Conservation (phyloP, 495 filamentous ascomycete genomes). For the Neohortaea acidophila region DNA sequence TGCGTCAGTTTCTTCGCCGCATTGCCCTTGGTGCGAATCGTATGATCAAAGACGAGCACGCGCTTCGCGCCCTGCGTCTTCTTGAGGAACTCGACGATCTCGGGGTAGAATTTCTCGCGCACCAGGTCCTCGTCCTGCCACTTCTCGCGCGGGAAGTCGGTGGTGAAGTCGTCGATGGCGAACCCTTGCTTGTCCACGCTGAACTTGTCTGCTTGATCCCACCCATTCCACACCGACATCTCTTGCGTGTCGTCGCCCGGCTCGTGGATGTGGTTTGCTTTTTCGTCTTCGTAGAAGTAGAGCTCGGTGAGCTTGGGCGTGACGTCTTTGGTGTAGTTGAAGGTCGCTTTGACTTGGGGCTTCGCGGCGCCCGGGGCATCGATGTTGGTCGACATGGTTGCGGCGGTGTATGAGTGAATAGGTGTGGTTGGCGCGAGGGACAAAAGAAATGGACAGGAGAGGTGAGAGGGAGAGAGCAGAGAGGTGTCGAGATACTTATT, state of each 20-base stretch:
- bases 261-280: conserved; percentile 19
- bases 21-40: conserved; percentile 24
- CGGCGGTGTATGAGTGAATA: too few relatives aligned
- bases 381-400: too few relatives aligned
- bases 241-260: conserved; percentile 24
- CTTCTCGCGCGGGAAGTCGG: conserved; percentile 5
- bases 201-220: conserved; percentile 18
- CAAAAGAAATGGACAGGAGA: too few relatives aligned
- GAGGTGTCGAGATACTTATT: too few relatives aligned
- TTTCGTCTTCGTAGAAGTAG: conserved; percentile 24
- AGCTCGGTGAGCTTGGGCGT: conserved; percentile 20
- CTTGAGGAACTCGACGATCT: conserved; percentile 24
- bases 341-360: conserved; percentile 12
- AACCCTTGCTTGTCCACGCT: conserved; percentile 23
- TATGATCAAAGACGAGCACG: conserved; percentile 27
- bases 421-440: too few relatives aligned
- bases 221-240: conserved; percentile 19
- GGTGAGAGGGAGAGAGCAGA: too few relatives aligned
- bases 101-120: conserved; percentile 21
- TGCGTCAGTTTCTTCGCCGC: conserved; percentile 20
- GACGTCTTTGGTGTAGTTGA: conserved; percentile 26
- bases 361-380: too few relatives aligned
- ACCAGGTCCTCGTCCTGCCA: conserved; percentile 23
- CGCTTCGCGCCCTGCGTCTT: conserved; percentile 19
- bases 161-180: conserved; percentile 20